Percentiles rank a stretch among this genome's conserved stretches.
phyloP scores from a whole-genome alignment of 805 yeast genomes.

The Wickerhamiella spandovensis region DNA sequence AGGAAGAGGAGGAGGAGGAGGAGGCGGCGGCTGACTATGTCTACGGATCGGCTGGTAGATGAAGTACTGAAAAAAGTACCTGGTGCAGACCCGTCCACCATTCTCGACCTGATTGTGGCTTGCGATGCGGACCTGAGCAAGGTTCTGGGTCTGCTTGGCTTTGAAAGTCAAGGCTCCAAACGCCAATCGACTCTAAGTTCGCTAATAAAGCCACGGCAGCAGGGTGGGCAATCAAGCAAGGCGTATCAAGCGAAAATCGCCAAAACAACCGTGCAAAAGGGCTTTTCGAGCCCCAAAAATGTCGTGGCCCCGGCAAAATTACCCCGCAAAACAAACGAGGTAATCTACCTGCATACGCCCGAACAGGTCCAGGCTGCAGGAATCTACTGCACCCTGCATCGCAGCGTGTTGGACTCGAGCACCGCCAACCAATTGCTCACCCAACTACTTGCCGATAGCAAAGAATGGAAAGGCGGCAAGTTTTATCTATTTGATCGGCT shows the following conservation, averaged over 20 bases:
- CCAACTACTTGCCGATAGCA: constrained; percentile 31
- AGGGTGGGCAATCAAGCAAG: background rate
- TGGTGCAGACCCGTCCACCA: constrained; percentile 26
- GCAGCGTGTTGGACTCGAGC: constrained; percentile 38
- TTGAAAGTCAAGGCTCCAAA: constrained; percentile 12
- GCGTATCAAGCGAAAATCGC: constrained; percentile 2
- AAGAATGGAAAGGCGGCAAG: constrained; percentile 29
- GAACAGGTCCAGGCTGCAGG: constrained; percentile 32
- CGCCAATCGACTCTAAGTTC: constrained; percentile 2
- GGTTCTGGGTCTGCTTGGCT: constrained; percentile 31
- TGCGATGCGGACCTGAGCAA: constrained; percentile 40
- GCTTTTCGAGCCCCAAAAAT: background rate
- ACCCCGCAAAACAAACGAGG: background rate
- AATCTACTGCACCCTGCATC: constrained; percentile 39
- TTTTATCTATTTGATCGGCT: constrained; percentile 52
- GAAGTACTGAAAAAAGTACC: constrained; percentile 29
- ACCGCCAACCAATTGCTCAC: constrained; percentile 35
- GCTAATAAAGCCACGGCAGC: background rate
- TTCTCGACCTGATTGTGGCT: constrained; percentile 38
- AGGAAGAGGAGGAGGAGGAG: too few relatives aligned
- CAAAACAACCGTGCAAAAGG: constrained; percentile 6
- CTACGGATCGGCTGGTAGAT: constrained; percentile 13
- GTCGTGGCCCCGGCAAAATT: background rate
- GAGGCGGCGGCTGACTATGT: too few relatives aligned
- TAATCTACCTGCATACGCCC: constrained; percentile 34